Percentiles rank a stretch among this genome's conserved stretches.
phyloP scores from a whole-genome alignment of 805 yeast genomes.

The Pichia exigua region DNA sequence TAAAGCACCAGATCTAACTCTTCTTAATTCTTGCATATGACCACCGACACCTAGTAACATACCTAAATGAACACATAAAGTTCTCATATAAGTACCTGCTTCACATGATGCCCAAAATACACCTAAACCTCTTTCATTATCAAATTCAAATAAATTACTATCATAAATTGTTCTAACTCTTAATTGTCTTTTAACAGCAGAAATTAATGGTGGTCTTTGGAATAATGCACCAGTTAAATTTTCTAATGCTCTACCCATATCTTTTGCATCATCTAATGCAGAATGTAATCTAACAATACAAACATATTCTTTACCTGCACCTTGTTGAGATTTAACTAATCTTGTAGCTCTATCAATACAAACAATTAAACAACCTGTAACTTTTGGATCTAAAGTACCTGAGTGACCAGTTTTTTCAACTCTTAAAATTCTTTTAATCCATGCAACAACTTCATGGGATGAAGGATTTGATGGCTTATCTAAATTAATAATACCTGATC shows the following conservation, averaged over 20 bases:
- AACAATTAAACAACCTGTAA: conserved; percentile 96
- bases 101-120: conserved; percentile 99
- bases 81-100: conserved; percentile 99
- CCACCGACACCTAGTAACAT: conserved; percentile 98
- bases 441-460: conserved; percentile 98
- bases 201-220: conserved; percentile 98
- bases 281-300: conserved; percentile 96
- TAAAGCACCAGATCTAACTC: conserved; percentile 97
- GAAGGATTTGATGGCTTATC: conserved; percentile 99
- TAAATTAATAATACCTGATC: conserved; percentile 93
- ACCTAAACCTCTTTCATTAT: conserved; percentile 91
- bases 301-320: conserved; percentile 99
- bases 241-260: conserved; percentile 75
- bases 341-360: conserved; percentile 98
- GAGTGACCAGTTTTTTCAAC: conserved; percentile 98
- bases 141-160: conserved; percentile 91
- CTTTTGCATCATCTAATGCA: conserved; percentile 83
- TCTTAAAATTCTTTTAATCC: conserved; percentile 94
- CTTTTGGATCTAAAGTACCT: conserved; percentile 95
- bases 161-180: conserved; percentile 98
- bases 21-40: conserved; percentile 99
- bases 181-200: conserved; percentile 98
- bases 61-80: conserved; percentile 97
- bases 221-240: conserved; percentile 96
- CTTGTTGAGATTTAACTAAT: conserved; percentile 96